Evolutionary conservation across 1,284 basidiomycete species (phyloP).

Genomic region (Tilletia horrida): DNA sequence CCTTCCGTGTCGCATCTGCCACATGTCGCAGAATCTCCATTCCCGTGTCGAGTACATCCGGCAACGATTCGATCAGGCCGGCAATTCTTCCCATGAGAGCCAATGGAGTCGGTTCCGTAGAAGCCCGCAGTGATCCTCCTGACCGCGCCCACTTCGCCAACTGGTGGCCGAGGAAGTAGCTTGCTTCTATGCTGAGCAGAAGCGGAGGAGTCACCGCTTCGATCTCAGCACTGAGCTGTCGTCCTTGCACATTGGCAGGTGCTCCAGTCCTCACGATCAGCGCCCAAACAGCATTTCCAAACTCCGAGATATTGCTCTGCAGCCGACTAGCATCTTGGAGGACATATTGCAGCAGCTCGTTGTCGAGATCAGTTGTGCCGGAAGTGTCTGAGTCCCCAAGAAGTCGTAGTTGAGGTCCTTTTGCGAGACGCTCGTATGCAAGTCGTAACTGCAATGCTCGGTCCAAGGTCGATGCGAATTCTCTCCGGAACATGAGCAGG

Average conservation of each 20-base stretch:
- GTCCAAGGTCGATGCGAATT: background rate
- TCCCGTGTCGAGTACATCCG: background rate
- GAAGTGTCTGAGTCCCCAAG: background rate
- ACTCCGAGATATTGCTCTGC: background rate
- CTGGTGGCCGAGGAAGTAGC: background rate
- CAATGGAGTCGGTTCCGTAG: background rate
- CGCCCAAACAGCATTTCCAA: background rate
- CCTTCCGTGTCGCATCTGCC: background rate
- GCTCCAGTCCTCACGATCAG: background rate
- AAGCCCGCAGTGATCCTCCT: background rate
- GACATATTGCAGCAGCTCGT: background rate
- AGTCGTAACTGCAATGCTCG: background rate
- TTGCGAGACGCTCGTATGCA: background rate
- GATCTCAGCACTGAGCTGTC: background rate
- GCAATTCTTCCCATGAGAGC: too few species aligned
- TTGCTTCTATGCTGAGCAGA: background rate
- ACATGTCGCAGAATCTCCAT: background rate
- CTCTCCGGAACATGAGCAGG: slow-evolving; percentile 5
- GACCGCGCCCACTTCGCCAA: background rate
- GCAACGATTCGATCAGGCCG: background rate
- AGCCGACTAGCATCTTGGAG: background rate
- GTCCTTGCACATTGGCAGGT: background rate
- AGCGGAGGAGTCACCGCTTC: background rate
- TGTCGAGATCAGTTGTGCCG: background rate
- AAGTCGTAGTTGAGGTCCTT: background rate